Conservation (phyloP, 1,284 basidiomycete species). For the Pseudomicrostroma phylloplanum region DNA sequence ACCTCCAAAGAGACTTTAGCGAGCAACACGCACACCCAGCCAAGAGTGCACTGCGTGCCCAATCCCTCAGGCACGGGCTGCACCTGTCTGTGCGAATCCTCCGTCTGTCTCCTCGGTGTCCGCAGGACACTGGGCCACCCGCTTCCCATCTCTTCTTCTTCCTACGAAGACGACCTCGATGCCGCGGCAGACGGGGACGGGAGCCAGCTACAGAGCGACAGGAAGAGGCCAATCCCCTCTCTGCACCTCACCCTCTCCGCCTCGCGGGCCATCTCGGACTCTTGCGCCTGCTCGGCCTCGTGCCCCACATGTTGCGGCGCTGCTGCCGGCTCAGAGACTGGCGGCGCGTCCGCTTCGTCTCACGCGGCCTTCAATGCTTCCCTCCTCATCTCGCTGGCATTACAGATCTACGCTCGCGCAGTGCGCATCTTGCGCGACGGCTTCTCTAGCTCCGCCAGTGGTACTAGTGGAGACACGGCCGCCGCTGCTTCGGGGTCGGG, state of each 20-base stretch:
- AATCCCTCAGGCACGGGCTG: constrained; percentile 45
- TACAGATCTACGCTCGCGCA: constrained; percentile 49
- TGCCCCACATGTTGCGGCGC: constrained; percentile 46
- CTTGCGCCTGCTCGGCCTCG: constrained; percentile 44
- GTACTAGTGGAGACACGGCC: not conserved
- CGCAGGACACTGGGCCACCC: not conserved
- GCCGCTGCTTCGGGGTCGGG: constrained; percentile 11
- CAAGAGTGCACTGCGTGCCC: constrained; percentile 47
- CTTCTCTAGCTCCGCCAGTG: constrained; percentile 13
- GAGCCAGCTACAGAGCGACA: not conserved
- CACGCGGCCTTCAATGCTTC: constrained; percentile 21
- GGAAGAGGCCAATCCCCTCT: constrained; percentile 8
- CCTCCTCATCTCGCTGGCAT: constrained; percentile 41
- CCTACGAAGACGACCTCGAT: not conserved
- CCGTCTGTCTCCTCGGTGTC: constrained; percentile 8
- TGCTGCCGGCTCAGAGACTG: constrained; percentile 25
- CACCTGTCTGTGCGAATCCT: constrained; percentile 40
- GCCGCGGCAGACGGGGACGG: not conserved
- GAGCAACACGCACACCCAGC: not conserved
- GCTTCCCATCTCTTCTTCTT: no score
- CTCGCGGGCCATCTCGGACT: constrained; percentile 40
- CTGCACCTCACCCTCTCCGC: constrained; percentile 44
- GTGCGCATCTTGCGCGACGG: constrained; percentile 41
- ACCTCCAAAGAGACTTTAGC: not conserved
- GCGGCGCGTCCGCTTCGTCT: constrained; percentile 9